Base-by-base conservation (phyloP, 768 basidiomycete species). In the Hirschioporus abietinus region DNA sequence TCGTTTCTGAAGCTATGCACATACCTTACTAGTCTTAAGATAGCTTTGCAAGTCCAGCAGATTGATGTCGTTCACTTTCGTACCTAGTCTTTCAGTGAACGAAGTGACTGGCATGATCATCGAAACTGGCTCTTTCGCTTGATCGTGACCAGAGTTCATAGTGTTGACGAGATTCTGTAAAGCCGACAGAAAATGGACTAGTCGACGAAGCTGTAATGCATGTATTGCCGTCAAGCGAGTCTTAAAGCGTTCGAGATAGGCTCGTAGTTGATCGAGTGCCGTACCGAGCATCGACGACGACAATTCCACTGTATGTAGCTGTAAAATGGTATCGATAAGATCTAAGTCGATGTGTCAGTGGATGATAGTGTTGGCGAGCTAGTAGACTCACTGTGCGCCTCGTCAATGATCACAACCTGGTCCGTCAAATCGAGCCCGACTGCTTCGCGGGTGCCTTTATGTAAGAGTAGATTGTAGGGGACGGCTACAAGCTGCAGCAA, bases 391-490 rank as follows among this genome's bases (percentile, higher is more conserved):
- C 94, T 98, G 76, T 99, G 96, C 0, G 96, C 96, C 79, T 99
- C 96, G 72, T 99, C 96, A 65, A 99, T 87, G 25, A 99, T 83
- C 34, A 99, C 86, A 20, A 98, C 81, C 71, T 97, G 94, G 71
- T 89, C 85, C 12, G 83, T 90, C 60, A 97, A 79, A 72, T 93
- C 86, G 66, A 99, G 95, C 1, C 91, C 91, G 0, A 98, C 81
- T 0, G 94, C 88, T 72, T 97, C 93, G 63, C 96, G 82, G 1
- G 95, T 92, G 0, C 84, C 83, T 68, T 86, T 89, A 68, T 93
- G 89, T 5, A 99, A 79, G 1, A 99, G 81, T 23, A 98, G 87
- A 75, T 96, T 96, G 75, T 99, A 99, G 0, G 96, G 97, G 8
- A 99, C 80, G 0, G 91, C 90, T n/a, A 97, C 87, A 0, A 98